Evolutionary conservation across 805 yeast species (phyloP), one percentile per base, ranked within the genome.

Genomic region (Wickerhamomyces bisporus): DNA sequence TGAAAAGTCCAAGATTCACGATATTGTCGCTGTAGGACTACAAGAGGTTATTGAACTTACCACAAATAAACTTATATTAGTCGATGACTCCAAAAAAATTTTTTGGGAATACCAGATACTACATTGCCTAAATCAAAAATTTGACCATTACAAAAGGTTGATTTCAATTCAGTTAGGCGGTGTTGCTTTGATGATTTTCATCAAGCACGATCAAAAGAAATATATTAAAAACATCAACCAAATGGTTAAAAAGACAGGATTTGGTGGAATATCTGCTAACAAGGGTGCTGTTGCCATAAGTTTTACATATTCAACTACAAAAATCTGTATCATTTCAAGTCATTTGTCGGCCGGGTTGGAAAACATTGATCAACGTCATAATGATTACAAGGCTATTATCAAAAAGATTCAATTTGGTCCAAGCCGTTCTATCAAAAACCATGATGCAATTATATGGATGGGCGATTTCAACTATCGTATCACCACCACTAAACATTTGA

Each of bases 381-480:
- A 79, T 47, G 94, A 93, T 56, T 86, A 85, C 50, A 86, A 86
- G 47, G 77, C 89, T 1, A 81, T 93, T 24, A 69, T 80, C 2
- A 79, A 75, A 41, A 86, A 85, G 6, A 66, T 84, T 23, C 66
- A 77, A 41, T 85, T 85, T 55, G 70, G 78, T n/a, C 71, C 71
- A 11, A 70, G 68, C 2, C 65, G 75, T 38, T 68, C 65, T 38
- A 75, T 87, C 4, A 70, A 73, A 35, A 95, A 87, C 49, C 93
- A 84, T 52, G 96, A 91, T 52, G 77, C 79, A 16, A 71, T 89
- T 13, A 75, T 93, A 13, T 87, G 96, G 88, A 70, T 86, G 61
- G 98, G 98, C 7, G 98, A 93, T 60, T 80, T 94, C 61, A 93
- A 93, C 57, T 93, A 81, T 60, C 71, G 98, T 47, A 79, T 93